These are phyloP conservation scores for Suhomyces kilbournensis DNA, from an alignment of 805 yeast species.

Conservation along the genomic window DNA sequence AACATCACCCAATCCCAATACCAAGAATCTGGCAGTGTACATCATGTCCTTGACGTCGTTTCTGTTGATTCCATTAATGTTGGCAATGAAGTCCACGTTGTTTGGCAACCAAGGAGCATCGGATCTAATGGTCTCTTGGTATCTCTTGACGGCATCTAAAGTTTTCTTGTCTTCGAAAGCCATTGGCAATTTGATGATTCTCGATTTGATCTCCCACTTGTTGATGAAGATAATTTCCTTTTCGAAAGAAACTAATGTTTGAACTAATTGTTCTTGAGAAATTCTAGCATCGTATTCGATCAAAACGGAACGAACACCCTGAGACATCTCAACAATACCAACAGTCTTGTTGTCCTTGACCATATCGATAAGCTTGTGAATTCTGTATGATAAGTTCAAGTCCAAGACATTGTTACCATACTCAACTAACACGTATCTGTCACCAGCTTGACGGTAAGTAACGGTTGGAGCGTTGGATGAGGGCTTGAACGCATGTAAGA, in stretches of 20 bases:
- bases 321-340: constrained; percentile 94
- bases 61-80: constrained; percentile 78
- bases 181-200: constrained; percentile 85
- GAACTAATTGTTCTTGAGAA: constrained; percentile 59
- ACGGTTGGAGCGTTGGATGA: constrained; percentile 61
- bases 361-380: constrained; percentile 74
- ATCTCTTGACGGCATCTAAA: constrained; percentile 83
- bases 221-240: constrained; percentile 67
- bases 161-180: constrained; percentile 94
- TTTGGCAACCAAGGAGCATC: constrained; percentile 98
- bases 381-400: constrained; percentile 79
- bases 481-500: constrained; percentile 52
- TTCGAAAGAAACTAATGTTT: constrained; percentile 70
- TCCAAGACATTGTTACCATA: constrained; percentile 90
- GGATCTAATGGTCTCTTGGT: constrained; percentile 88
- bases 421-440: constrained; percentile 85
- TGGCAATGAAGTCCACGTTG: constrained; percentile 92
- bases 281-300: constrained; percentile 76
- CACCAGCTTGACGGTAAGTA: constrained; percentile 95
- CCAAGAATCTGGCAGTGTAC: constrained; percentile 87
- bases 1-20: constrained; percentile 94
- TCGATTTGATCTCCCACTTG: constrained; percentile 84
- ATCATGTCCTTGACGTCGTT: constrained; percentile 77
- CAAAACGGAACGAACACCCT: constrained; percentile 93
- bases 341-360: constrained; percentile 61